These are phyloP conservation scores for Gaultheria prostrata DNA, from an alignment of 148 eudicot genomes.

Conservation along the genomic window DNA sequence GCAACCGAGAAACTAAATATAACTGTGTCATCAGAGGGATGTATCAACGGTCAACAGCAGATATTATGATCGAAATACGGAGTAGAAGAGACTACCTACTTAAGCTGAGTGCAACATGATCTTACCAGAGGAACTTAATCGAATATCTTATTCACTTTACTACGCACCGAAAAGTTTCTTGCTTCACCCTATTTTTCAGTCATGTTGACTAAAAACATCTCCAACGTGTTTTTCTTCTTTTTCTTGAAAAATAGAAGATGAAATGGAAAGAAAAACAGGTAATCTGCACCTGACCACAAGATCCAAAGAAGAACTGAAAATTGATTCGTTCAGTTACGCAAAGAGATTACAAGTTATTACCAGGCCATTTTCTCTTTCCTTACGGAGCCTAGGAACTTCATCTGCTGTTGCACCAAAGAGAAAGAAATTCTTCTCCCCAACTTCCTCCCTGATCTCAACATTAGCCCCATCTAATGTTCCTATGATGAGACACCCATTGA, in stretches of 20 bases:
- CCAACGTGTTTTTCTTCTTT: background rate
- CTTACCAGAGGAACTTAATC: background rate
- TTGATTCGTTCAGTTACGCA: background rate
- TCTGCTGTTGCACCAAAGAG: constrained; percentile 98
- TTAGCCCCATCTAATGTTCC: constrained; percentile 98
- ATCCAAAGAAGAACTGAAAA: constrained; percentile 7
- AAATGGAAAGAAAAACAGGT: background rate
- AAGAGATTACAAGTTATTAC: constrained; percentile 25
- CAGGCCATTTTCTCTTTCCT: constrained; percentile 92
- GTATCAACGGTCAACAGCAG: background rate
- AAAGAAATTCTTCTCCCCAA: constrained; percentile 88
- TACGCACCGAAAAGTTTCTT: background rate
- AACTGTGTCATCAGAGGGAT: background rate
- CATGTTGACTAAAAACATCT: background rate
- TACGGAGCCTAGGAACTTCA: constrained; percentile 83
- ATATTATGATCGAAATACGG: background rate
- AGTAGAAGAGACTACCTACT: background rate
- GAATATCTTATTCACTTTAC: background rate
- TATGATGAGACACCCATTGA: constrained; percentile 93
- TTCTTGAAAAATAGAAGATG: background rate
- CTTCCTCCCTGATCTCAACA: constrained; percentile 94
- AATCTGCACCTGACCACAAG: background rate
- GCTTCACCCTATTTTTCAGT: background rate
- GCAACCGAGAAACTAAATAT: background rate
- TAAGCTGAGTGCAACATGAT: background rate